Conservation (phyloP, 306 rosid species). For the Sophora flavescens region DNA sequence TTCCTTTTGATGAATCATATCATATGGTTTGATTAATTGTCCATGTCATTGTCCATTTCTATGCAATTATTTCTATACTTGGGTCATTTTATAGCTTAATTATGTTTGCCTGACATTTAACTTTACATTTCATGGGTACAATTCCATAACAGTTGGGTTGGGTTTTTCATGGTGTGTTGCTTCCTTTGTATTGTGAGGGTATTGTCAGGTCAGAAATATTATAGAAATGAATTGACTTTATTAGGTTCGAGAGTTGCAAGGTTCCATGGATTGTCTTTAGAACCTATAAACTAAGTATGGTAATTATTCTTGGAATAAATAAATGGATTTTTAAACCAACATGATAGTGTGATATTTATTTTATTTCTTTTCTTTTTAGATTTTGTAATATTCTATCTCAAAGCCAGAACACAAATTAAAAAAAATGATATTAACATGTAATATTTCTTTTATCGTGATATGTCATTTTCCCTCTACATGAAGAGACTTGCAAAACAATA, state of each 20-base stretch:
- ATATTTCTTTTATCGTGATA: too few species aligned
- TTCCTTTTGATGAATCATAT: too few species aligned
- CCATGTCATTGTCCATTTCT: neutral
- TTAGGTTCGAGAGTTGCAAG: too few species aligned
- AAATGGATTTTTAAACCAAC: too few species aligned
- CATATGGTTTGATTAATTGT: neutral
- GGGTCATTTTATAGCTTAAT: neutral
- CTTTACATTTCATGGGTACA: conserved; percentile 13
- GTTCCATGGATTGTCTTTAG: too few species aligned
- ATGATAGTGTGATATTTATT: too few species aligned
- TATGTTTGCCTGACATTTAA: neutral
- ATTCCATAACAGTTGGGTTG: neutral
- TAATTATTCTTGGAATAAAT: too few species aligned
- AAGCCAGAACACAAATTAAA: neutral
- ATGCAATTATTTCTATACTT: neutral
- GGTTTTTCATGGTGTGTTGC: neutral
- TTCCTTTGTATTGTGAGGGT: too few species aligned
- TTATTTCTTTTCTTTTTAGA: neutral
- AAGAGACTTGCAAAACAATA: conserved; percentile 89
- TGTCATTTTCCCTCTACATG: conserved; percentile 10
- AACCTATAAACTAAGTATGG: too few species aligned
- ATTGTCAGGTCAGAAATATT: too few species aligned
- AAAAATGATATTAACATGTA: conserved; percentile 15
- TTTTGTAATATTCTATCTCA: neutral
- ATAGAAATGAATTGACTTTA: too few species aligned